Evolutionary conservation across 2,329 filamentous ascomycete species (phyloP).

Genomic region (Claviceps monticola): DNA sequence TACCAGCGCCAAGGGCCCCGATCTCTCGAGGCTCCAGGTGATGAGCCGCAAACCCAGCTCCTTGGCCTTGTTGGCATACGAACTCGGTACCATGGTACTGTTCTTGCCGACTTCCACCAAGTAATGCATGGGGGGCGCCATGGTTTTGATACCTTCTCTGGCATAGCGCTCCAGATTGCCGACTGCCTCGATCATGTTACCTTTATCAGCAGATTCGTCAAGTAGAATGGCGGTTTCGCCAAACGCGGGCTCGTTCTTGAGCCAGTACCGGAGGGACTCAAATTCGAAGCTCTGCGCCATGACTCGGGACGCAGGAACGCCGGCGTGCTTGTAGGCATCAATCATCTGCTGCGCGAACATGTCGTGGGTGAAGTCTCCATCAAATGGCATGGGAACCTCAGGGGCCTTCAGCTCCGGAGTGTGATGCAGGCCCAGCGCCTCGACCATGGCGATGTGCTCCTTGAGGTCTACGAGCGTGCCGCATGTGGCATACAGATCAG

Average conservation of each 20-base stretch:
- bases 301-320: constrained; percentile 39
- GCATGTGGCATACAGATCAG: constrained; percentile 52
- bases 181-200: constrained; percentile 38
- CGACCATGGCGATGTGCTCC: constrained; percentile 46
- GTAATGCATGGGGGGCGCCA: constrained; percentile 50
- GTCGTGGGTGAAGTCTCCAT: constrained; percentile 48
- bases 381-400: constrained; percentile 56
- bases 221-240: constrained; percentile 50
- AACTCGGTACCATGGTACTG: constrained; percentile 45
- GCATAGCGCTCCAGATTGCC: constrained; percentile 42
- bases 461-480: constrained; percentile 46
- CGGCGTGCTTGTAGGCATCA: constrained; percentile 40
- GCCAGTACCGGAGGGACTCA: constrained; percentile 52
- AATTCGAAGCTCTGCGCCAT: constrained; percentile 54
- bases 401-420: constrained; percentile 56
- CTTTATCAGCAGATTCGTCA: constrained; percentile 45
- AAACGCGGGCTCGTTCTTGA: constrained; percentile 45
- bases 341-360: constrained; percentile 52
- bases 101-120: constrained; percentile 38
- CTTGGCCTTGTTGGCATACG: constrained; percentile 47
- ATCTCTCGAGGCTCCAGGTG: constrained; percentile 56
- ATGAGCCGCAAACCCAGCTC: constrained; percentile 50
- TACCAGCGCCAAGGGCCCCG: constrained; percentile 39
- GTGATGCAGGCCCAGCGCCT: constrained; percentile 46
- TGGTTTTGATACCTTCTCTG: constrained; percentile 43